A percentile compares a stretch with the other conserved stretches of the same genome.
Conservation (phyloP, 2,329 filamentous ascomycete species). For the Ceratocystis destructans region DNA sequence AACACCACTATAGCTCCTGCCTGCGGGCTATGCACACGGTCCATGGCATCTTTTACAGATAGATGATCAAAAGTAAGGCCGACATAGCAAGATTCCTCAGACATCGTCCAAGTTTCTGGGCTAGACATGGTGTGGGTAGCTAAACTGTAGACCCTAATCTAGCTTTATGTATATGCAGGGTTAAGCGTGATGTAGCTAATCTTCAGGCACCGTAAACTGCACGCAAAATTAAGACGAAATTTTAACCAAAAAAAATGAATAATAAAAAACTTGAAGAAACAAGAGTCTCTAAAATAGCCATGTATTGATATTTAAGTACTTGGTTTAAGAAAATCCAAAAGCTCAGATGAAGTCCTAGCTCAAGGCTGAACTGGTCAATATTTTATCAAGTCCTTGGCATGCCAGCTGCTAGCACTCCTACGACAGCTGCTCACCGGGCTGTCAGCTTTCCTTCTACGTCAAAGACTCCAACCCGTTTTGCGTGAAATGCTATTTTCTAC, state of each 20-base stretch:
- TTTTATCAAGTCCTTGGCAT: neutral
- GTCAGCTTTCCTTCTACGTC: neutral
- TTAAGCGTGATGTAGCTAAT: neutral
- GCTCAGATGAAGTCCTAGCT: no score
- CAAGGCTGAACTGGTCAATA: no score
- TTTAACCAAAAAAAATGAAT: neutral
- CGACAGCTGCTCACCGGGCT: no score
- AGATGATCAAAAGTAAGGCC: slow-evolving; percentile 52
- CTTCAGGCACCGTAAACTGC: neutral
- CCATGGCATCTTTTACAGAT: slow-evolving; percentile 43
- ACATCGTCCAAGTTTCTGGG: slow-evolving; percentile 28
- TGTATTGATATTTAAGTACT: no score
- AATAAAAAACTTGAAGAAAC: neutral
- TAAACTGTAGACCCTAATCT: neutral
- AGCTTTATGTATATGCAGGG: neutral
- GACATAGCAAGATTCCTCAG: slow-evolving; percentile 46
- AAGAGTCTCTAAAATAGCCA: neutral
- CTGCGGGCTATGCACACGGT: slow-evolving; percentile 55
- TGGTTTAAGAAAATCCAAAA: no score
- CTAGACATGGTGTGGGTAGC: neutral
- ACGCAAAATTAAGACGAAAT: no score
- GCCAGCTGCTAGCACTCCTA: no score
- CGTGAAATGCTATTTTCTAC: neutral
- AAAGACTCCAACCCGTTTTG: neutral
- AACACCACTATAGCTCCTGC: slow-evolving; percentile 68